phyloP scores from a whole-genome alignment of 208 protist species.

The Hexamita inflata region DNA sequence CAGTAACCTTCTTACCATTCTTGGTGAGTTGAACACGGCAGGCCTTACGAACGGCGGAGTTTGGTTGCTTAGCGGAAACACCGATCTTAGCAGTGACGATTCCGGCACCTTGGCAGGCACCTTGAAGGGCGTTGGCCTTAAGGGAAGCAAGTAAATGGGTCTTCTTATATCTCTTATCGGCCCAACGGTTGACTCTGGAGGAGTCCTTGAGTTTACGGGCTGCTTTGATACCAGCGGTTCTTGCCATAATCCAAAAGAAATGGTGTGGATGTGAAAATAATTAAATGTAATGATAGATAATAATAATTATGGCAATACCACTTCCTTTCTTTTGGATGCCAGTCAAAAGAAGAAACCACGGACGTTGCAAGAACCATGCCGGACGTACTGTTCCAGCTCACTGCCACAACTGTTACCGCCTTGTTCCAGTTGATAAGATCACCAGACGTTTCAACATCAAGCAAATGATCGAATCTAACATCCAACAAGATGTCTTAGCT shows the following conservation, averaged over 20 bases:
- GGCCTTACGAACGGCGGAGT: slow-evolving; percentile 99
- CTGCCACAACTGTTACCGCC: slow-evolving; percentile 62
- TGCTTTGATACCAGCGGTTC: slow-evolving; percentile 66
- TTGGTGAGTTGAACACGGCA: slow-evolving; percentile 99
- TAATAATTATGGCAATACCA: too few relatives aligned
- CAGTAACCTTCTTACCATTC: slow-evolving; percentile 99
- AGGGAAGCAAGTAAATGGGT: slow-evolving; percentile 70
- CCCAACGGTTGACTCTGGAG: slow-evolving; percentile 78
- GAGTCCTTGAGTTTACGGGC: slow-evolving; percentile 80
- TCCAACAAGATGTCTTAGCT: slow-evolving; percentile 65
- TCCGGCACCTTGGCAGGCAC: slow-evolving; percentile 91
- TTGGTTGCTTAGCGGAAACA: slow-evolving; percentile 98
- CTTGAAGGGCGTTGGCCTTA: slow-evolving; percentile 89
- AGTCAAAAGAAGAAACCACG: slow-evolving; percentile 61
- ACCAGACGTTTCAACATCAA: slow-evolving; percentile 84
- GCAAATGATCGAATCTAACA: slow-evolving; percentile 81
- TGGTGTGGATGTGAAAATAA: too few relatives aligned
- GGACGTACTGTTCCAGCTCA: slow-evolving; percentile 55
- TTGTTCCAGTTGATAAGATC: slow-evolving; percentile 74
- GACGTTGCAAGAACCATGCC: slow-evolving; percentile 55
- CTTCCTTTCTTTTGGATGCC: too few relatives aligned
- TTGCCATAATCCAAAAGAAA: background rate
- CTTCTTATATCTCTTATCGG: slow-evolving; percentile 92
- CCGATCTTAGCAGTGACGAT: slow-evolving; percentile 97
- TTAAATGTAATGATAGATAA: too few relatives aligned